Evolutionary conservation across 257 asterid genomes (phyloP), one percentile per base, ranked within the genome.

Genomic region (Solanum gandarillasii): DNA sequence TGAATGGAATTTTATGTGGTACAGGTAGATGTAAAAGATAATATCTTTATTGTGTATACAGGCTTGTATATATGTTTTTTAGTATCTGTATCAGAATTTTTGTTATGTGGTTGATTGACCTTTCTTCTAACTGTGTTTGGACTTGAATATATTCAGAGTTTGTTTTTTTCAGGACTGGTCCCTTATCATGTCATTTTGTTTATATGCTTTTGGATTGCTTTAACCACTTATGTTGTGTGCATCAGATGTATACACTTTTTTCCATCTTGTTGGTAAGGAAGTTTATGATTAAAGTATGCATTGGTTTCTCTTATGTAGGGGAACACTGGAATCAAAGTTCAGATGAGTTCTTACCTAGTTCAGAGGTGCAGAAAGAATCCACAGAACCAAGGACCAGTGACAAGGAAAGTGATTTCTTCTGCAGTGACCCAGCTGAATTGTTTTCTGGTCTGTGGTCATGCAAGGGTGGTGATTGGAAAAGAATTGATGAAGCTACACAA

Each of bases 401-500:
- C 87, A 93, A 83, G 90, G 98, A 94, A 88, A 87, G 32, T 86
- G 71, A 88, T 70, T 83, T 89, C 86, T 78, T 87, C 88, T 93
- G 43, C 91, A 88, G 84, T 25, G 93, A 93, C 68, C 86, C 90
- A 86, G 83, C 87, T 87, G 98, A 86, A 88, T 88, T 88, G 85
- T 93, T 94, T 91, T 93, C 95, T 90, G 95, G 98, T 75, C 92
- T 88, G 41, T 97, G 99, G 99, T 93, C 95, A 81, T 94, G 98
- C 90, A 96, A 93, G 92, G 99, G 99, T 75, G 95, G 98, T 86
- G 99, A 97, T 90, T 97, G 99, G 99, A 94, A 89, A 95, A 95
- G 96, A 93, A 94, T 83, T 25, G 99, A 97, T 87, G 99, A 96
- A 89, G 89, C 91, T 89, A 72, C 93, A 76, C 96, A 89, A 87